Conservation (phyloP, 1,139 yeast genomes). For the Hansenula lynferdii region DNA sequence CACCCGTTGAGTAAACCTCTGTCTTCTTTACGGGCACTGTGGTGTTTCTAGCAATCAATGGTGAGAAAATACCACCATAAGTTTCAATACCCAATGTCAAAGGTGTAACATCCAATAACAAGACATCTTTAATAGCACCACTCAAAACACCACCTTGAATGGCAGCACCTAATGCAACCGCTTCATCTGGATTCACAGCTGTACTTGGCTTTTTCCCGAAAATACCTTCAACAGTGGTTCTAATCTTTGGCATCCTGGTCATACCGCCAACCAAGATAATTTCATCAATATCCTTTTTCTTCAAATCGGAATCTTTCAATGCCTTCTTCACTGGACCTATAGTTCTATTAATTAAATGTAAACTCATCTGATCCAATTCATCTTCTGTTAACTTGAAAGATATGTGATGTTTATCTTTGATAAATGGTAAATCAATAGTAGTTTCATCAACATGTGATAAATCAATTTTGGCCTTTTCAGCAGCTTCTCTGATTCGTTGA, state of each 20-base stretch:
- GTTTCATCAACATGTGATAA: slow-evolving; percentile 91
- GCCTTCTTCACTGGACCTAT: slow-evolving; percentile 98
- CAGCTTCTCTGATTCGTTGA: slow-evolving; percentile 99
- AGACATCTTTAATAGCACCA: slow-evolving; percentile 96
- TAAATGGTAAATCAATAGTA: slow-evolving; percentile 95
- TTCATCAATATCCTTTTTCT: slow-evolving; percentile 86
- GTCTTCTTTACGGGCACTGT: slow-evolving; percentile 97
- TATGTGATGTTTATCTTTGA: slow-evolving; percentile 68
- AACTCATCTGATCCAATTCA: slow-evolving; percentile 58
- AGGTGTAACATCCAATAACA: slow-evolving; percentile 95
- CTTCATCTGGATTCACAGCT: slow-evolving; percentile 99
- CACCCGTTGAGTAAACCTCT: slow-evolving; percentile 97
- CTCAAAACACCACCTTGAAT: slow-evolving; percentile 99
- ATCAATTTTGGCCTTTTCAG: slow-evolving; percentile 99
- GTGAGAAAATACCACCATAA: slow-evolving; percentile 97
- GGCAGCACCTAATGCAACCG: slow-evolving; percentile 99
- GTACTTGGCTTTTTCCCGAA: slow-evolving; percentile 97
- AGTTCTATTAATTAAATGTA: slow-evolving; percentile 85
- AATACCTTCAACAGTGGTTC: slow-evolving; percentile 89
- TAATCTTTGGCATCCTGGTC: slow-evolving; percentile 99
- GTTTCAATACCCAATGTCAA: slow-evolving; percentile 98
- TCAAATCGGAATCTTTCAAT: slow-evolving; percentile 87
- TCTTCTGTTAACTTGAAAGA: slow-evolving; percentile 55
- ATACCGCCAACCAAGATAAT: slow-evolving; percentile 99
- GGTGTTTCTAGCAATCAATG: slow-evolving; percentile 96